Conservation (phyloP, 1,139 yeast genomes). For the Eremothecium coryli region DNA sequence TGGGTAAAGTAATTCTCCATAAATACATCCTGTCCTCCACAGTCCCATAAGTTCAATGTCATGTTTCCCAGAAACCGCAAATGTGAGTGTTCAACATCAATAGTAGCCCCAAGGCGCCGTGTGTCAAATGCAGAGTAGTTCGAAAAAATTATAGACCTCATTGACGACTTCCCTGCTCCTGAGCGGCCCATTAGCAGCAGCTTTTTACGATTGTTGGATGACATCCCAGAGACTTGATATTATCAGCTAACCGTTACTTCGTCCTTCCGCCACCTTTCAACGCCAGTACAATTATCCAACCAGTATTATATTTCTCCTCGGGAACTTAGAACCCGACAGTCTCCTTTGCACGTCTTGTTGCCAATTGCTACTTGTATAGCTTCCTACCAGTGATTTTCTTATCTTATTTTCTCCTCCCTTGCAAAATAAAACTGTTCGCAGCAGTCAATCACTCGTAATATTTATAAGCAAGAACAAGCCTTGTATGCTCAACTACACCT, state of each 20-base stretch:
- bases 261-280: neutral
- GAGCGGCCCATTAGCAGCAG: conserved; percentile 63
- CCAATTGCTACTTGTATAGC: no score
- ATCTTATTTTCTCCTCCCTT: no score
- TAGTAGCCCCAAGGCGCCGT: conserved; percentile 89
- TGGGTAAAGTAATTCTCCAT: conserved; percentile 89
- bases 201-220: conserved; percentile 29
- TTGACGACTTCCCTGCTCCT: conserved; percentile 95
- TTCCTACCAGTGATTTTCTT: no score
- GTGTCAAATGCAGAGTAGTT: conserved; percentile 97
- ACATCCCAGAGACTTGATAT: conserved; percentile 9
- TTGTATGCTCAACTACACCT: no score
- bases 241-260: neutral
- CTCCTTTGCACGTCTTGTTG: no score
- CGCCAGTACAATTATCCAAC: no score
- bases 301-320: no score
- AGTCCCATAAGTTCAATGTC: conserved; percentile 95
- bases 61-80: conserved; percentile 85
- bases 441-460: no score
- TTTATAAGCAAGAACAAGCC: no score
- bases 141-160: conserved; percentile 91
- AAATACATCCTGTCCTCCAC: conserved; percentile 96
- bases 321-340: no score
- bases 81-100: conserved; percentile 96
- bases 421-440: no score